Evolutionary conservation across 257 asterid genomes (phyloP).

Genomic region (Striga asiatica): DNA sequence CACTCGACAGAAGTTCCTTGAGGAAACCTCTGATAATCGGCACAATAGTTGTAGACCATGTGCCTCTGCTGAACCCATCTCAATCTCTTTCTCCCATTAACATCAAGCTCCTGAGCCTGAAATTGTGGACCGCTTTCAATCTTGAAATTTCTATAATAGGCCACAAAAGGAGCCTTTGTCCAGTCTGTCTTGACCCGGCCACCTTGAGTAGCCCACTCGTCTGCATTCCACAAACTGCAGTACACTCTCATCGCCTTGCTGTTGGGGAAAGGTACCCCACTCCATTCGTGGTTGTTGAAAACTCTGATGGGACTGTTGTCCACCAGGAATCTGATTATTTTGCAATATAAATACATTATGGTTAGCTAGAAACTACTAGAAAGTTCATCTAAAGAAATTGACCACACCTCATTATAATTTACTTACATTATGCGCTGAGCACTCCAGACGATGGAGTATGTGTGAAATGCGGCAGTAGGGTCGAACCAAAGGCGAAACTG

Average conservation of each 20-base stretch:
- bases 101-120: conserved; percentile 30
- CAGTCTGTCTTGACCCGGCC: conserved; percentile 36
- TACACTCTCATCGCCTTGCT: conserved; percentile 29
- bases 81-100: conserved; percentile 24
- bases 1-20: conserved; percentile 31
- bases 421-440: conserved; percentile 22
- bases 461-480: no score
- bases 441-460: no score
- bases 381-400: no score
- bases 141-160: conserved; percentile 17
- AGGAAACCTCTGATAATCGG: conserved; percentile 28
- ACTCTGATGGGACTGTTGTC: conserved; percentile 33
- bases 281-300: conserved; percentile 18
- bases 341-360: not conserved
- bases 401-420: no score
- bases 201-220: conserved; percentile 44
- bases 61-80: conserved; percentile 33
- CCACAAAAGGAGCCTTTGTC: conserved; percentile 19
- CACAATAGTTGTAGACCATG: conserved; percentile 31
- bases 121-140: no score
- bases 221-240: conserved; percentile 37
- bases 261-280: conserved; percentile 24
- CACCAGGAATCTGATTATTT: conserved; percentile 23
- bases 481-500: no score
- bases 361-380: no score